These are phyloP conservation scores for Anethum foeniculum DNA, from an alignment of 140 eudicot species.

Conservation along the genomic window DNA sequence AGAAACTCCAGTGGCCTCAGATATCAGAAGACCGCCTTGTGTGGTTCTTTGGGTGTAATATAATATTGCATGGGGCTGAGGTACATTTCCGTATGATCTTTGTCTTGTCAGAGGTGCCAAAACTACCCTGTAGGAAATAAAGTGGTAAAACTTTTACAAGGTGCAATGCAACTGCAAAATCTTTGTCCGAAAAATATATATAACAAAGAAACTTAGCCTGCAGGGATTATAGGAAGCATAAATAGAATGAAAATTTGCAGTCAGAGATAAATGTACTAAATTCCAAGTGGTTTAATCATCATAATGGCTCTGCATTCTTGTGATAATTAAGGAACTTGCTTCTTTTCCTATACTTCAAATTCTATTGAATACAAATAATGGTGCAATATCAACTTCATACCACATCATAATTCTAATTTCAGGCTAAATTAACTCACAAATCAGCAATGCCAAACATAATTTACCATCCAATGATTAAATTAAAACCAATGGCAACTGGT, in stretches of 20 bases:
- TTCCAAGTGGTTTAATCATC: not conserved
- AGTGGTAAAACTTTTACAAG: not conserved
- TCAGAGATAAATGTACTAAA: not conserved
- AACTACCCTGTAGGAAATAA: constrained; percentile 38
- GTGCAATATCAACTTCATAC: not conserved
- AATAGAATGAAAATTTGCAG: not conserved
- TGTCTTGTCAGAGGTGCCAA: constrained; percentile 60
- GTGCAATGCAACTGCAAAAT: not conserved
- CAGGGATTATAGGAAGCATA: not conserved
- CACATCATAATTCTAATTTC: not conserved
- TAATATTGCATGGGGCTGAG: constrained; percentile 62
- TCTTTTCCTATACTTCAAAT: not conserved
- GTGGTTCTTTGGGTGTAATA: constrained; percentile 68
- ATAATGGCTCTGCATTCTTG: no score
- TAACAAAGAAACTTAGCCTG: not conserved
- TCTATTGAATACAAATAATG: not conserved
- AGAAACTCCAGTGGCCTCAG: constrained; percentile 59
- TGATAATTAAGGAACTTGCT: not conserved
- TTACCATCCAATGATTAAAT: no score
- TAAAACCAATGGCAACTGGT: not conserved
- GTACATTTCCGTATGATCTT: constrained; percentile 47
- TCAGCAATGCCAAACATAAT: not conserved
- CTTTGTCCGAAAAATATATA: not conserved
- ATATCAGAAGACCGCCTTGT: constrained; percentile 47
- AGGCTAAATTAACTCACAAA: not conserved